phyloP scores from a whole-genome alignment of 1,139 yeast species.

The Magnusiomyces paraingens region DNA sequence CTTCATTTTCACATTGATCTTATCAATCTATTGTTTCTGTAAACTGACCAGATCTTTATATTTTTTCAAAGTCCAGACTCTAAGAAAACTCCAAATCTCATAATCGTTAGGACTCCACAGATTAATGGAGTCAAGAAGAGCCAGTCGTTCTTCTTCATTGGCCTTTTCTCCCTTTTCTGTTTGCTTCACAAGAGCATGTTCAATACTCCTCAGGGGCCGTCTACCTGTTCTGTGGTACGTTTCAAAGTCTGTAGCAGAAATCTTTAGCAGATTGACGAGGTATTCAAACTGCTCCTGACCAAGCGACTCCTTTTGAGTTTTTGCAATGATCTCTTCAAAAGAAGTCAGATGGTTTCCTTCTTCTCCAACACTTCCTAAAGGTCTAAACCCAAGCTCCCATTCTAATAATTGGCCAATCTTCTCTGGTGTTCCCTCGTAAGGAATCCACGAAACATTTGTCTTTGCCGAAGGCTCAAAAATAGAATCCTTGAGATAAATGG shows the following conservation, averaged over 20 bases:
- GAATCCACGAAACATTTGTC: slow-evolving; percentile 12
- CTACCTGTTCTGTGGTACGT: background rate
- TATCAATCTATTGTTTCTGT: too few species aligned
- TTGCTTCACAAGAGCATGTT: background rate
- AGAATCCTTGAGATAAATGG: slow-evolving; percentile 10
- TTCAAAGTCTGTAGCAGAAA: too few species aligned
- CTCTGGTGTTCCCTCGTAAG: background rate
- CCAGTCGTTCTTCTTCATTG: background rate
- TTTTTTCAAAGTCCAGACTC: slow-evolving; percentile 7
- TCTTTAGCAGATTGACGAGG: background rate
- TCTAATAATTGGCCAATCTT: background rate
- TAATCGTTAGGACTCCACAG: slow-evolving; percentile 11
- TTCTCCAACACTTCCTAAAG: too few species aligned
- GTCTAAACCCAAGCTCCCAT: slow-evolving; percentile 12
- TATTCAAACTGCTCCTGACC: background rate
- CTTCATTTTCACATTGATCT: background rate
- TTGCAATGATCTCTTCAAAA: too few species aligned
- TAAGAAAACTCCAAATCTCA: slow-evolving; percentile 13
- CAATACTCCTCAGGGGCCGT: background rate
- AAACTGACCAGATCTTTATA: background rate
- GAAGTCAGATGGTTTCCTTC: too few species aligned
- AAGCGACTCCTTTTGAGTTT: too few species aligned
- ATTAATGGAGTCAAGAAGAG: slow-evolving; percentile 8
- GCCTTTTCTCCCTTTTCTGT: slow-evolving; percentile 3
- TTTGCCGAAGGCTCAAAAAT: slow-evolving; percentile 5